Conservation (phyloP, 2,329 filamentous ascomycete genomes). For the Alternaria sp. region DNA sequence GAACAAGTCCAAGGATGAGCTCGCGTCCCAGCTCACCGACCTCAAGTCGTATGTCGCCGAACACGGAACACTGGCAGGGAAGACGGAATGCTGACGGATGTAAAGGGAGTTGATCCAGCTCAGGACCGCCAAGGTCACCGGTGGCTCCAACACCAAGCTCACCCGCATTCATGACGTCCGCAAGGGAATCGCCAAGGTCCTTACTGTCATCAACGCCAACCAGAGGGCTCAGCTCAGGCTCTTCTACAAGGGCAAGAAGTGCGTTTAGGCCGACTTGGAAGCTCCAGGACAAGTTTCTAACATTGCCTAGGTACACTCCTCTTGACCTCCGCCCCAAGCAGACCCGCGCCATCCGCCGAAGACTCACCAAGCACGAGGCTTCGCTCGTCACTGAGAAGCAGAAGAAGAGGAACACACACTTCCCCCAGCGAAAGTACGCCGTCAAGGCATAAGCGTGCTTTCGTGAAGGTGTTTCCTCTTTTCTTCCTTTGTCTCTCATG, state of each 20-base stretch:
- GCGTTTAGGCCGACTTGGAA: slow-evolving; percentile 29
- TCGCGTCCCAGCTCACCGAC: slow-evolving; percentile 72
- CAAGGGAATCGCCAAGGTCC: slow-evolving; percentile 98
- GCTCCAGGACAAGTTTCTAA: slow-evolving; percentile 30
- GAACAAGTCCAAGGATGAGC: slow-evolving; percentile 99
- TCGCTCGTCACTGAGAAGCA: slow-evolving; percentile 88
- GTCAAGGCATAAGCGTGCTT: slow-evolving; percentile 77
- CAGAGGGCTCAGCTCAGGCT: slow-evolving; percentile 91
- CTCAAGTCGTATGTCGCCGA: slow-evolving; percentile 49
- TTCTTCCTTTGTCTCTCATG: slow-evolving; percentile 51
- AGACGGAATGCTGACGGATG: slow-evolving; percentile 43
- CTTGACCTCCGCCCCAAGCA: slow-evolving; percentile 98
- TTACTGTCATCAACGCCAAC: slow-evolving; percentile 99
- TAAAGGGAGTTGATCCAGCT: slow-evolving; percentile 85
- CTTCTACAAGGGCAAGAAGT: slow-evolving; percentile 99
- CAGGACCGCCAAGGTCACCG: slow-evolving; percentile 97
- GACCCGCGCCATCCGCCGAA: slow-evolving; percentile 96
- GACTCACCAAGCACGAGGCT: slow-evolving; percentile 91
- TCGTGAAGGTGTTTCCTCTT: slow-evolving; percentile 44
- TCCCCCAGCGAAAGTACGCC: slow-evolving; percentile 98
- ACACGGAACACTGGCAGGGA: slow-evolving; percentile 9
- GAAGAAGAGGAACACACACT: slow-evolving; percentile 95
- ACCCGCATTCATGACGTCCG: slow-evolving; percentile 85
- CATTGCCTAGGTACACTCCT: slow-evolving; percentile 72
- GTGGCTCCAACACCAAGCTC: slow-evolving; percentile 92